These are phyloP conservation scores for Phytophthora palmivora DNA, from an alignment of 352 stramenopile genomes.

Conservation along the genomic window DNA sequence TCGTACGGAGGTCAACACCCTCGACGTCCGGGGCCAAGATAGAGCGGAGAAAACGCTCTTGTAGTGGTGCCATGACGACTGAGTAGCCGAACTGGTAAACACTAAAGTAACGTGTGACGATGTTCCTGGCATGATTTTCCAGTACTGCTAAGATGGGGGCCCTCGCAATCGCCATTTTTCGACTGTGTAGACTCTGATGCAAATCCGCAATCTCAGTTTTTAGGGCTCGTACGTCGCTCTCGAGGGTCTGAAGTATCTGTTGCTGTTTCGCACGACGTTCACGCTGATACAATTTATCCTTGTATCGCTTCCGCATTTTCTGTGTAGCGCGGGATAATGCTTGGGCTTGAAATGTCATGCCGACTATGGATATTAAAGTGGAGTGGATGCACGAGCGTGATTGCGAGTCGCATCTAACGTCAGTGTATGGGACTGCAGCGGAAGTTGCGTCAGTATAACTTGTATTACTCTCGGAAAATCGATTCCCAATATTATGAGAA, in stretches of 20 bases:
- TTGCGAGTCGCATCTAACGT: not conserved
- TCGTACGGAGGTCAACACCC: not conserved
- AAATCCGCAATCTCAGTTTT: not conserved
- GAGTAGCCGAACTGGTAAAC: not conserved
- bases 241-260: not conserved
- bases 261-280: not conserved
- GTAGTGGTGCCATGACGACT: not conserved
- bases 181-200: not conserved
- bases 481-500: too few relatives aligned
- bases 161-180: not conserved
- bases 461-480: too few relatives aligned
- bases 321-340: not conserved
- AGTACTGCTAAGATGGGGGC: not conserved
- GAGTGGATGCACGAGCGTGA: too few relatives aligned
- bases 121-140: not conserved
- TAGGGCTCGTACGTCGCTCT: not conserved
- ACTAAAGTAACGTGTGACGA: not conserved
- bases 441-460: too few relatives aligned
- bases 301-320: not conserved
- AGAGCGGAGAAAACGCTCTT: not conserved
- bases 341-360: not conserved
- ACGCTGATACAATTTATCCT: not conserved
- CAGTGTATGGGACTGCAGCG: not conserved
- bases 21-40: not conserved
- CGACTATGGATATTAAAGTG: not conserved